Evolutionary conservation across 2,329 filamentous ascomycete genomes (phyloP), one percentile per base, ranked within the genome.

Genomic region (Xylaria polymorpha): DNA sequence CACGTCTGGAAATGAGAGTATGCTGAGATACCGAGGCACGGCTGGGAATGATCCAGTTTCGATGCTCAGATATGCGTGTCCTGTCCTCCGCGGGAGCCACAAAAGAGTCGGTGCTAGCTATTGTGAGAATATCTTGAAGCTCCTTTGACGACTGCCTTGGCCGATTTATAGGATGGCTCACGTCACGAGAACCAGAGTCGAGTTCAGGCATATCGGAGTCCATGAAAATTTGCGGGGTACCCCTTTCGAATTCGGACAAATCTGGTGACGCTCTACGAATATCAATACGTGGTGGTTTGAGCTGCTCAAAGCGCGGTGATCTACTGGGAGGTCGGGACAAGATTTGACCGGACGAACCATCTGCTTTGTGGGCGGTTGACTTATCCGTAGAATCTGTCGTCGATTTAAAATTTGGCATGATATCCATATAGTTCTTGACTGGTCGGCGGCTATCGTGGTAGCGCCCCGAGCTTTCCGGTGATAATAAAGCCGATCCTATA

Each of bases 1-100:
- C 95, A n/a, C 88, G 88, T 74, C 87, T 89, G 10, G 86, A 90
- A 37, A 92, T 79, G 12, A 78, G 79, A n/a, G 77, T 76, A 53
- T 78, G 81, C 20, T 81, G 80, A 6, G 78, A 77, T 4, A 80
- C 77, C 3, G 77, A 73, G 37, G 75, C 79, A 61, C 81, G 81
- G 61, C 86, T 82, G 1, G 83, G 83, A 39, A 88, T 85, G 1
- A 84, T 85, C 86, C 86, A 89, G 70, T 85, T 84, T 69, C 61
- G 74, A 56, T 59, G 67, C 43, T 57, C 75, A 69, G 68, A 72
- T 10, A 66, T 67, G 7, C 50, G 71, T 18, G 50, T 51, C 18
- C 56, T 66, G 3, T 73, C 63, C 20, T 66, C 61, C 20, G 65
- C 57, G 22, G 48, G 64, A 44, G 51, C 56, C 46, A 43, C n/a